Conservation (phyloP, 2,329 filamentous ascomycete genomes). For the Thelonectria discophora region DNA sequence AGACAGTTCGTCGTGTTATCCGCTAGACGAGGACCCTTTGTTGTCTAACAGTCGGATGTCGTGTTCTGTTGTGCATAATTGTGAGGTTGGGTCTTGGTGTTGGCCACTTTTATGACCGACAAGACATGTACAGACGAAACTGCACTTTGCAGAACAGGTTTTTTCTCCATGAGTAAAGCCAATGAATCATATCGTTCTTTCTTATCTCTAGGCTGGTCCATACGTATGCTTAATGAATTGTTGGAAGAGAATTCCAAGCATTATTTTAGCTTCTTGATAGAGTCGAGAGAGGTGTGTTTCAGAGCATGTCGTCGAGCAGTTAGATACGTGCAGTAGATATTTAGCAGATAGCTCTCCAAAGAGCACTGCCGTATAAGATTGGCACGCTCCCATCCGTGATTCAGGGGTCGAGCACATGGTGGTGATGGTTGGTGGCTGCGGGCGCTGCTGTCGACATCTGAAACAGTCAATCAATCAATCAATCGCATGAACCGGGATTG, state of each 20-base stretch:
- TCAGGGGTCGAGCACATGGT: constrained; percentile 20
- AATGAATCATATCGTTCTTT: neutral
- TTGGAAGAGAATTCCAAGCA: neutral
- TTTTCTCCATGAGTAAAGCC: neutral
- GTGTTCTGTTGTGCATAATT: constrained; percentile 1
- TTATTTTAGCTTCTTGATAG: neutral
- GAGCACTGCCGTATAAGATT: neutral
- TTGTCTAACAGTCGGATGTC: neutral
- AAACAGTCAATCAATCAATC: constrained; percentile 25
- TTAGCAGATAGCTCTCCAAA: neutral
- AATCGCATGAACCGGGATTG: constrained; percentile 31
- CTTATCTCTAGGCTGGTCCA: neutral
- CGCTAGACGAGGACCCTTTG: neutral
- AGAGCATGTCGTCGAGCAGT: neutral
- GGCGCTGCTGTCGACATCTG: constrained; percentile 33
- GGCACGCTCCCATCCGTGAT: neutral
- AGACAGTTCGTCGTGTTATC: neutral
- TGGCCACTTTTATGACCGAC: neutral
- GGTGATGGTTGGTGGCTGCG: constrained; percentile 31
- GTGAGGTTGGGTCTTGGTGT: neutral
- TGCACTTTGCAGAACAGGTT: neutral
- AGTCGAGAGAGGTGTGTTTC: neutral
- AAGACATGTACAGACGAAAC: neutral
- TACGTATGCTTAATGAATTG: neutral
- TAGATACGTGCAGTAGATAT: constrained; percentile 19